Conservation (phyloP, 2,329 filamentous ascomycete genomes). For the Cytospora schulzeri region DNA sequence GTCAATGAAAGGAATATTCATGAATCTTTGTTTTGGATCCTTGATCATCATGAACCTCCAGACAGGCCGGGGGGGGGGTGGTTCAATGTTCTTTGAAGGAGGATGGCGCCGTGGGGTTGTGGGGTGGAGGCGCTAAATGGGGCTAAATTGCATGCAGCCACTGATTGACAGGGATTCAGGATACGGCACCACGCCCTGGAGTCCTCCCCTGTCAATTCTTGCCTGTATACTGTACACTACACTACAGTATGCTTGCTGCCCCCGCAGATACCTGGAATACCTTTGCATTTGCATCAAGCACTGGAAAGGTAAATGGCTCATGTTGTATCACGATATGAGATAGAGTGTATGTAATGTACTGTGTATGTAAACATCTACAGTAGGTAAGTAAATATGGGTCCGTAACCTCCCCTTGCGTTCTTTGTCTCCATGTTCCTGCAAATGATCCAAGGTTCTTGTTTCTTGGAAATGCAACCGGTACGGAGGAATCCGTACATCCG, state of each 20-base stretch:
- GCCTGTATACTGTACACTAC: too few relatives aligned
- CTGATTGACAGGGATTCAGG: not conserved
- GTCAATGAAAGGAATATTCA: not conserved
- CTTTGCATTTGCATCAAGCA: not conserved
- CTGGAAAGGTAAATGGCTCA: not conserved
- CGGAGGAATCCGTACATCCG: too few relatives aligned
- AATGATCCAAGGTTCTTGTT: not conserved
- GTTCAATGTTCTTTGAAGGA: too few relatives aligned
- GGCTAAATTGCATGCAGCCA: not conserved
- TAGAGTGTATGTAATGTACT: too few relatives aligned
- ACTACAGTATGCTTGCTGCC: not conserved
- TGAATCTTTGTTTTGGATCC: too few relatives aligned
- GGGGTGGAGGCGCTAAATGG: not conserved
- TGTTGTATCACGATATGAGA: constrained; percentile 7
- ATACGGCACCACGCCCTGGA: not conserved
- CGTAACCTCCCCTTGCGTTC: not conserved
- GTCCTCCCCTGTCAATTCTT: not conserved
- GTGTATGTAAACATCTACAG: too few relatives aligned
- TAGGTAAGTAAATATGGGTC: not conserved
- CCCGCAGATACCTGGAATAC: constrained; percentile 2
- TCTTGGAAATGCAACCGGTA: too few relatives aligned
- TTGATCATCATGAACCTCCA: not conserved
- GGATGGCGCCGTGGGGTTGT: not conserved
- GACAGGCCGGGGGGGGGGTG: too few relatives aligned
- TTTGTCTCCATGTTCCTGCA: constrained; percentile 20